Evolutionary conservation across 495 filamentous ascomycete genomes (phyloP), one percentile per base, ranked within the genome.

Genomic region (Penicillium odoratum): DNA sequence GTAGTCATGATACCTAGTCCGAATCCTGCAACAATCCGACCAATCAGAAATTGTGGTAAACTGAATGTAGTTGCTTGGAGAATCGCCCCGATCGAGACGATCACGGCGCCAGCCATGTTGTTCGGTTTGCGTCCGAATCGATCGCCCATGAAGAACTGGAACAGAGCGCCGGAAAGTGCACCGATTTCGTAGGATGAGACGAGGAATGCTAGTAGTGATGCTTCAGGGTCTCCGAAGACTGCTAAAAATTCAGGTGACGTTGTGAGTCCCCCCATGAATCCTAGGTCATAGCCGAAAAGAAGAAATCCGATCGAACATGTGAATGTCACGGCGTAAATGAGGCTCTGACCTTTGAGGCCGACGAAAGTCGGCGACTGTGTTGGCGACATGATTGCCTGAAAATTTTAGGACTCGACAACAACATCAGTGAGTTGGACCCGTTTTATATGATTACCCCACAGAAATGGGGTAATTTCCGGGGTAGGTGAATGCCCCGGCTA

Each of bases 21-120:
- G 59, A 90, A 89, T 4, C 88, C 87, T 9, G 91, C 80, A 15
- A 89, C 66, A 64, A 91, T 89, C 7, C 88, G 83, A 33, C 87
- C 88, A 28, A 78, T 84, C 63, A 88, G 82, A 61, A 90, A 89
- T 60, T 79, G 75, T 6, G 62, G 59, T 16, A 79, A 64, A 43
- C 71, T 73, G 29, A 54, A 66, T 3, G 77, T 71, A 1, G 74
- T 66, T 1, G 77, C 79, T 62, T 84, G 80, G 15, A 83, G 66
- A 58, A 70, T 74, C 3, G 82, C 81, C 4, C 84, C 84, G 21
- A 85, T 52, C 31, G 84, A 74, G 63, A 88, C 82, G 50, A 85
- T 71, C 5, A 80, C 52, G 25, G 78, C 79, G 26, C 85, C 86
- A 18, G 81, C 73, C 58, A 82, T 80, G 70, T 88, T 88, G 26